Percentiles rank a stretch among this genome's conserved stretches.
phyloP scores from a whole-genome alignment of 805 yeast genomes.

The Dipodascopsis tothii region DNA sequence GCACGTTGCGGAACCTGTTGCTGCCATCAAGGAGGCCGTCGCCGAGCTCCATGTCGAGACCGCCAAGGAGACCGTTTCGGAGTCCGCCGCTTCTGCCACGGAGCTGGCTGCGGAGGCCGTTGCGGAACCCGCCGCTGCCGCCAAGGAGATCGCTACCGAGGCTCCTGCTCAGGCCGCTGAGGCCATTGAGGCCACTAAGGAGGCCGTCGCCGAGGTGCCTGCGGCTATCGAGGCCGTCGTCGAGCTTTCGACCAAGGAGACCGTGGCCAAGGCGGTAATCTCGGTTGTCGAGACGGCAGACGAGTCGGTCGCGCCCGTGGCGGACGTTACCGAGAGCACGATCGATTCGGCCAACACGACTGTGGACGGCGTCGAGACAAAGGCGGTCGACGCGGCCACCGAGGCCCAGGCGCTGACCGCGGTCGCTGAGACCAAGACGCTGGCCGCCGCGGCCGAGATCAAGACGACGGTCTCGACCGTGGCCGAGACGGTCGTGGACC shows the following conservation, averaged over 20 bases:
- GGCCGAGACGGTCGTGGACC: no score
- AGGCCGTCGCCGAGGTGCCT: constrained; percentile 1
- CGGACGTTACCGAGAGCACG: background rate
- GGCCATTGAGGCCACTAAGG: background rate
- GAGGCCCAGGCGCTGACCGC: background rate
- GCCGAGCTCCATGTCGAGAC: background rate
- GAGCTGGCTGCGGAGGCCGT: no score
- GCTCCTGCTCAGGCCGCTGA: constrained; percentile 1
- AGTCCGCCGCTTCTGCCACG: background rate
- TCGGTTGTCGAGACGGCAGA: background rate
- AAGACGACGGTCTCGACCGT: no score
- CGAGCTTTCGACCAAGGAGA: background rate
- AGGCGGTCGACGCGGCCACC: background rate
- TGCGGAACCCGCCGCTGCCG: no score
- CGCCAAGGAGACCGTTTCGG: constrained; percentile 3
- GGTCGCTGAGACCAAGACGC: background rate
- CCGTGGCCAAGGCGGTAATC: background rate
- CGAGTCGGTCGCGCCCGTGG: background rate
- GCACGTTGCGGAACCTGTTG: no score
- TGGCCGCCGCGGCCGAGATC: background rate
- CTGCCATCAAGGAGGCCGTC: background rate
- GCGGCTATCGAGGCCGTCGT: background rate
- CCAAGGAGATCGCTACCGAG: no score
- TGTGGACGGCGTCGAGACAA: background rate
- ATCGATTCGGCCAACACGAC: background rate